Evolutionary conservation across 192 early-diverging fungal species (phyloP).

Genomic region (Phlyctochytrium arcticum): DNA sequence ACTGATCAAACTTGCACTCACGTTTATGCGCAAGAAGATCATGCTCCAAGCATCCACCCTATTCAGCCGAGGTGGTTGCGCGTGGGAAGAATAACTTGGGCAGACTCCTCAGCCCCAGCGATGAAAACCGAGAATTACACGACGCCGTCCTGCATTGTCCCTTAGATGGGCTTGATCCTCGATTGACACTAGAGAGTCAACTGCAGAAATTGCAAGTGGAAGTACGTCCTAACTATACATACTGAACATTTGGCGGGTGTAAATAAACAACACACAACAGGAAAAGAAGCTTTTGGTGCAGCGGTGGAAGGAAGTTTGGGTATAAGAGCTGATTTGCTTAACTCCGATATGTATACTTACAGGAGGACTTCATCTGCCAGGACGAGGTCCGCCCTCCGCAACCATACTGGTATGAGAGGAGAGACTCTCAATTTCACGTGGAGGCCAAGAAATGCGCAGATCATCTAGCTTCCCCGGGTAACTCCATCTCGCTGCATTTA

Average conservation of each 20-base stretch:
- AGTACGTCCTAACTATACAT: background rate
- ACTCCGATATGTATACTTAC: too few relatives aligned
- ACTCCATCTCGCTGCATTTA: background rate
- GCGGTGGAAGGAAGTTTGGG: conserved; percentile 1
- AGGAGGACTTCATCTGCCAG: too few relatives aligned
- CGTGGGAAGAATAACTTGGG: too few relatives aligned
- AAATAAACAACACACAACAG: background rate
- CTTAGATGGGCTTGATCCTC: background rate
- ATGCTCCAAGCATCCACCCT: too few relatives aligned
- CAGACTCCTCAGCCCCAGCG: too few relatives aligned
- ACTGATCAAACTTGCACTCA: too few relatives aligned
- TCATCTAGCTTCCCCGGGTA: background rate
- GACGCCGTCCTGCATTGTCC: background rate
- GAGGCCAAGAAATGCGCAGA: conserved; percentile 4
- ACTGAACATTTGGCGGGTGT: background rate
- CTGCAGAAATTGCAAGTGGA: background rate
- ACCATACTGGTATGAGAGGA: conserved; percentile 6
- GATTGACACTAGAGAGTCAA: background rate
- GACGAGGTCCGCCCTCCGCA: conserved; percentile 6
- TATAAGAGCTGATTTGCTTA: background rate
- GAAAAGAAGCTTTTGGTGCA: background rate
- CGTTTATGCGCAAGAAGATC: too few relatives aligned
- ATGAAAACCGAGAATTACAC: too few relatives aligned
- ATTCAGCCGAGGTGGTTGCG: too few relatives aligned
- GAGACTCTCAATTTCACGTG: background rate